These are phyloP conservation scores for Leccinum olivaceopallidum DNA, from an alignment of 768 basidiomycete genomes.

Conservation along the genomic window DNA sequence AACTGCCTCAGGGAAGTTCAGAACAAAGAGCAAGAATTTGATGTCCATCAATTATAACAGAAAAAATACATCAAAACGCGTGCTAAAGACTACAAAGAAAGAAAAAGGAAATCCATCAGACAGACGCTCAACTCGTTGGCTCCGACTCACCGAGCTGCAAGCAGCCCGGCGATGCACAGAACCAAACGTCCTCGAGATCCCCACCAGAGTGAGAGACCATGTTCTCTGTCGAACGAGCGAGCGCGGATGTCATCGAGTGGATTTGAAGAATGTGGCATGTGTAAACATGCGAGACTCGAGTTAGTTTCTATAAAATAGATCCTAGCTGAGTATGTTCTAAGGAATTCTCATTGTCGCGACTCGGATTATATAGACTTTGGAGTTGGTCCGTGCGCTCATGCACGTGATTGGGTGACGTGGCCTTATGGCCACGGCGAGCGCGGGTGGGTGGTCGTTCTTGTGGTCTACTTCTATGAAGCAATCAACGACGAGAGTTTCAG, in stretches of 20 bases:
- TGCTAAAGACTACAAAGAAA: not conserved
- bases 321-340: conserved; percentile 80
- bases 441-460: not conserved
- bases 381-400: conserved; percentile 36
- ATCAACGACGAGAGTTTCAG: not conserved
- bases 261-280: conserved; percentile 72
- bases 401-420: conserved; percentile 25
- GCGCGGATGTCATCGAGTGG: conserved; percentile 68
- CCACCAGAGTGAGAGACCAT: conserved; percentile 36
- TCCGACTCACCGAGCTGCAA: conserved; percentile 27
- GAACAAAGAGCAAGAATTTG: too few species aligned
- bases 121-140: conserved; percentile 59
- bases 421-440: not conserved
- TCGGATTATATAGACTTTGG: conserved; percentile 35
- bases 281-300: conserved; percentile 79
- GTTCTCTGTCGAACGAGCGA: conserved; percentile 71
- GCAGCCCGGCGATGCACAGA: conserved; percentile 29
- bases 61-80: not conserved
- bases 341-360: conserved; percentile 28
- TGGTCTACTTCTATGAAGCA: not conserved
- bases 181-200: conserved; percentile 70
- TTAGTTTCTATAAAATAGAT: conserved; percentile 81
- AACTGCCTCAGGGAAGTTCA: too few species aligned
- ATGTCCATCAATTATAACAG: not conserved
- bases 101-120: conserved; percentile 53